Percentiles rank a stretch among this genome's conserved stretches.
phyloP scores from a whole-genome alignment of 768 basidiomycete genomes.

The Russula compacta region DNA sequence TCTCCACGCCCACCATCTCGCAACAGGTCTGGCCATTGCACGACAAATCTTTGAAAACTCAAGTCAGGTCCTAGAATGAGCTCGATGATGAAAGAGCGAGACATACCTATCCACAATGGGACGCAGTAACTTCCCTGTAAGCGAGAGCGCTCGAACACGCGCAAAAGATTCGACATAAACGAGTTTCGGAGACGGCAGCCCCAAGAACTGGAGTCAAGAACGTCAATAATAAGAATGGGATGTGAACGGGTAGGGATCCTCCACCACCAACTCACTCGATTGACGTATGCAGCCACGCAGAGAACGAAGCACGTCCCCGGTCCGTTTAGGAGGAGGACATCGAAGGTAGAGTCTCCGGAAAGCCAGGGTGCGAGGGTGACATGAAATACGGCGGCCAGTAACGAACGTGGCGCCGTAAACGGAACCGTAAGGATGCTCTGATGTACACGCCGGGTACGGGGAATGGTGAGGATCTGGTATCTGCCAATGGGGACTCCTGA shows the following conservation, averaged over 20 bases:
- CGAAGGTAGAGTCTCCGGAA: conserved; percentile 38
- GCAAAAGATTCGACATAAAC: conserved; percentile 95
- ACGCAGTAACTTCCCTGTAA: conserved; percentile 75
- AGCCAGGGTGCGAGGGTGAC: conserved; percentile 43
- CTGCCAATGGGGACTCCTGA: conserved; percentile 1
- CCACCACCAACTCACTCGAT: conserved; percentile 43
- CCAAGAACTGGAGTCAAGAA: conserved; percentile 49
- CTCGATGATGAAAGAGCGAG: not conserved
- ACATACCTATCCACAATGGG: conserved; percentile 71
- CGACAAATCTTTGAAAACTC: conserved; percentile 54
- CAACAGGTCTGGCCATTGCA: conserved; percentile 75
- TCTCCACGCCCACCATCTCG: conserved; percentile 36
- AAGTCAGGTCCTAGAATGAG: not conserved
- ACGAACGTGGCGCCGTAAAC: conserved; percentile 51
- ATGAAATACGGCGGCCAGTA: conserved; percentile 52
- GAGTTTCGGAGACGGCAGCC: conserved; percentile 56
- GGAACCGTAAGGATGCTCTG: conserved; percentile 67
- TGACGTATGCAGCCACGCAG: conserved; percentile 59
- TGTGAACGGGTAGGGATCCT: not conserved
- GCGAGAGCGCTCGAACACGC: conserved; percentile 67
- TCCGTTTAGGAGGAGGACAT: conserved; percentile 83
- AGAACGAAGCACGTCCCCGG: conserved; percentile 89
- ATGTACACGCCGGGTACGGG: conserved; percentile 82
- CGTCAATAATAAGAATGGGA: not conserved
- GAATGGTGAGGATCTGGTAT: conserved; percentile 58